Conservation (phyloP, 371 early-diverging fungal species). For the Umbelopsis sp. region DNA sequence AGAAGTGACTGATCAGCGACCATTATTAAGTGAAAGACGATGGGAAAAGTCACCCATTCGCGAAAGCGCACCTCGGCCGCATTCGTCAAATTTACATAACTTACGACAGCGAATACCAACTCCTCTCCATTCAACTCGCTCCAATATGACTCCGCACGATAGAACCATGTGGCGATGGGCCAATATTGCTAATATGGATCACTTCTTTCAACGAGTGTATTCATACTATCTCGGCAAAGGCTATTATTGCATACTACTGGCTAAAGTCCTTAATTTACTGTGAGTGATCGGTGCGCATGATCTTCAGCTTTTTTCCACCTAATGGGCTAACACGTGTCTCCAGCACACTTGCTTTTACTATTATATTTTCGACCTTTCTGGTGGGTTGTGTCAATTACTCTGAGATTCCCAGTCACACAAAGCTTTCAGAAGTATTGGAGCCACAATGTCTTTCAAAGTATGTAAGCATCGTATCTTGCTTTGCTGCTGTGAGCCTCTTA, state of each 20-base stretch:
- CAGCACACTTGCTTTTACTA: slow-evolving; percentile 85
- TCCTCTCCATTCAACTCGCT: slow-evolving; percentile 31
- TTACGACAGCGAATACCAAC: slow-evolving; percentile 22
- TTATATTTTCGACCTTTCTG: slow-evolving; percentile 85
- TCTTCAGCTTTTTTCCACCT: slow-evolving; percentile 1
- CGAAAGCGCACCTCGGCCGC: slow-evolving; percentile 24
- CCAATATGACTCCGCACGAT: slow-evolving; percentile 56
- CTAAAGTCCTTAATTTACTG: slow-evolving; percentile 73
- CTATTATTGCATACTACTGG: slow-evolving; percentile 73
- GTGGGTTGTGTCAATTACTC: slow-evolving; percentile 89
- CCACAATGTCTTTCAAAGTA: slow-evolving; percentile 70
- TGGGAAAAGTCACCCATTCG: slow-evolving; percentile 23
- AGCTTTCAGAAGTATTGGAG: slow-evolving; percentile 74
- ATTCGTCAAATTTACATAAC: slow-evolving; percentile 24
- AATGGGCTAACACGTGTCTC: slow-evolving; percentile 18
- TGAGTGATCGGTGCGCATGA: slow-evolving; percentile 39
- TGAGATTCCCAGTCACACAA: slow-evolving; percentile 66
- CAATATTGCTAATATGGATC: slow-evolving; percentile 80
- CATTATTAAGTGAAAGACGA: not conserved
- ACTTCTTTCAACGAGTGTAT: slow-evolving; percentile 82
- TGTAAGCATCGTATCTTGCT: slow-evolving; percentile 30
- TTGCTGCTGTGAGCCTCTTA: slow-evolving; percentile 7
- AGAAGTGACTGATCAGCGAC: slow-evolving; percentile 16
- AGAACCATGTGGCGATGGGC: slow-evolving; percentile 86
- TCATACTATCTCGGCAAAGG: slow-evolving; percentile 85